Conservation (phyloP, 1,284 basidiomycete genomes). For the Apiotrichum gamsii region DNA sequence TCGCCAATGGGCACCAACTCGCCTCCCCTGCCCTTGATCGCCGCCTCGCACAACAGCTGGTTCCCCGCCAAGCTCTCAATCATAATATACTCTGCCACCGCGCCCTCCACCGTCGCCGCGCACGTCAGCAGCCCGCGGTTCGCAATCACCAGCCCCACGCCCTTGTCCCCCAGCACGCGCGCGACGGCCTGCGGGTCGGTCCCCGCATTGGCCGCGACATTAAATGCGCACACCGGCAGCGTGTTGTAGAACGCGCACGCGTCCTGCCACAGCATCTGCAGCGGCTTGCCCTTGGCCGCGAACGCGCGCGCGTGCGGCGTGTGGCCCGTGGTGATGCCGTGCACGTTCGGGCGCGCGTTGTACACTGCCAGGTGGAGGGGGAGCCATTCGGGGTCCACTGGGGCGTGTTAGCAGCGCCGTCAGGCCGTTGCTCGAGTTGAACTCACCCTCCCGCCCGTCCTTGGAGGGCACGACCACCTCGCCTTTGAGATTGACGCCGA, state of each 20-base stretch:
- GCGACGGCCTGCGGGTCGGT: no score
- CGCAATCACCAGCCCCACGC: slow-evolving; percentile 23
- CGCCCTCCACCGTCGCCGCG: slow-evolving; percentile 25
- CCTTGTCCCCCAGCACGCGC: background rate
- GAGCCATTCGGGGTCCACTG: slow-evolving; percentile 20
- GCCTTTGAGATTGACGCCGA: slow-evolving; percentile 14
- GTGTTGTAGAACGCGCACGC: slow-evolving; percentile 23
- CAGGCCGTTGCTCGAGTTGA: no score
- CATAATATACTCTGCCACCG: slow-evolving; percentile 21
- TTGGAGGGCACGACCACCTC: background rate
- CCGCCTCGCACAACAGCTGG: slow-evolving; percentile 25
- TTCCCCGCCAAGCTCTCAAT: slow-evolving; percentile 22
- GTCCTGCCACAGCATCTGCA: slow-evolving; percentile 30
- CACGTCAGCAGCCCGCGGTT: slow-evolving; percentile 23
- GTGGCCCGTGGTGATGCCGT: slow-evolving; percentile 20
- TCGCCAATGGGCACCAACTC: slow-evolving; percentile 21
- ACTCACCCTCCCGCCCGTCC: slow-evolving; percentile 5
- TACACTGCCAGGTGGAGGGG: slow-evolving; percentile 26
- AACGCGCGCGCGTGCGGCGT: slow-evolving; percentile 23
- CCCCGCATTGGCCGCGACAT: background rate
- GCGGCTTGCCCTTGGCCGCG: slow-evolving; percentile 11
- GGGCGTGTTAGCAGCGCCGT: background rate
- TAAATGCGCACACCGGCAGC: slow-evolving; percentile 18
- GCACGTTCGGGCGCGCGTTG: slow-evolving; percentile 17
- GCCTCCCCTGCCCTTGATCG: slow-evolving; percentile 19